Base-by-base conservation (phyloP, 306 rosid species). In the Cucurbita maxima region DNA sequence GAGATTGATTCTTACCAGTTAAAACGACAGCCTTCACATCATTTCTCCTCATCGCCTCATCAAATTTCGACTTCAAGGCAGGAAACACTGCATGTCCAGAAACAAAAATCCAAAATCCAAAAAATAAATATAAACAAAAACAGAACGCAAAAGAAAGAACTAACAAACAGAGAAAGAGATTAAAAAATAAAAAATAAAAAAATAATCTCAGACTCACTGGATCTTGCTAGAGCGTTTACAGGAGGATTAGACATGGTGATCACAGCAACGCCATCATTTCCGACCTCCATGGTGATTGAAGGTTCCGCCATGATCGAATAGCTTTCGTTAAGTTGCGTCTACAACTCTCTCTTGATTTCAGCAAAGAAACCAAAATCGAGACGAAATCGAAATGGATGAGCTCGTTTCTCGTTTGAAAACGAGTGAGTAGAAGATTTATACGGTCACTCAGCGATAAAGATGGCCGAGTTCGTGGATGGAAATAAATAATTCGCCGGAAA, bases 11-110 rank as follows among this genome's bases (percentile, higher is more conserved):
- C 22, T 71, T 81, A 95, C 99, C 99, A 44, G 96, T 88, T 82
- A 95, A 82, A 77, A 95, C 96, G 56, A 95, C 74, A 72, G 97
- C 99, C 82, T 75, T 86, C 55, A 95, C 97, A 75, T 95, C 99
- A 81, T 83, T 84, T 68, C 99, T 84, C 77, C 85, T 81, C 18
- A 78, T 84, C 10, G 92, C 99, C 81, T 91, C 97, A 1, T 75
- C 85, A 60, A 91, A 89, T 80, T 80, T 91, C 52, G 86, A 81
- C 89, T 86, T 86, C 92, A 95, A 77, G 51, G 80, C 87, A 50
- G 13, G 73, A 10, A 90, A 79, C 75, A 90, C 98, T 93, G 81
- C 76, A 55, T 11, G 3, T 13, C 77, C 78, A 73, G 16, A 47
- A 60, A 14, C 62, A 22, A 59, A 50, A 40, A 79, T 18, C 62